Evolutionary conservation across 2,329 filamentous ascomycete genomes (phyloP).

Genomic region (Dactylellina drechsleri): DNA sequence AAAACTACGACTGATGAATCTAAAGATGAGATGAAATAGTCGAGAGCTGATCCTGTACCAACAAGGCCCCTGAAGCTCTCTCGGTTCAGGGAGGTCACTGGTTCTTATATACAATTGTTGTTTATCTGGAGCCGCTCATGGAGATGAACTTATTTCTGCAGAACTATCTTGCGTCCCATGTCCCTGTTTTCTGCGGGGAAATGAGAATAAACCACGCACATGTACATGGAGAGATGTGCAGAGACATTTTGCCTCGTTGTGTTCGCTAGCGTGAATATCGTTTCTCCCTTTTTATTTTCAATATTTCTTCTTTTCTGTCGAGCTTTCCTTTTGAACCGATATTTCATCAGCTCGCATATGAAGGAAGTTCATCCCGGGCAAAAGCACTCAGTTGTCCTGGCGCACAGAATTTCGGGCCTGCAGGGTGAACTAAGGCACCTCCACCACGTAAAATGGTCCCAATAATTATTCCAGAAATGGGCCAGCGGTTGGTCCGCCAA

Average conservation of each 20-base stretch:
- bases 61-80: constrained; percentile 46
- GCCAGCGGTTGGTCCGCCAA: constrained; percentile 22
- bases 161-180: constrained; percentile 49
- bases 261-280: constrained; percentile 30
- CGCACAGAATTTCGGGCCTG: constrained; percentile 34
- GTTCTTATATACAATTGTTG: constrained; percentile 51
- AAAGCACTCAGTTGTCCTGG: constrained; percentile 40
- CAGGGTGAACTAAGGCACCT: constrained; percentile 25
- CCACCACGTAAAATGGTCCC: constrained; percentile 16
- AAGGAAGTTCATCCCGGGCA: constrained; percentile 47
- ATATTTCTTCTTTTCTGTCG: too few relatives aligned
- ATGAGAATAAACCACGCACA: constrained; percentile 55
- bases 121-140: constrained; percentile 39
- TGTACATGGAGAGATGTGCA: constrained; percentile 42
- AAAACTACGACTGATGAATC: constrained; percentile 42
- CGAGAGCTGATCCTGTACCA: constrained; percentile 53
- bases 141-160: constrained; percentile 40
- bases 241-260: constrained; percentile 48
- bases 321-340: constrained; percentile 24
- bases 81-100: constrained; percentile 46
- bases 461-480: constrained; percentile 44
- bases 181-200: constrained; percentile 54
- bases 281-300: constrained; percentile 9
- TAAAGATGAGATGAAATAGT: constrained; percentile 51
- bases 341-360: constrained; percentile 54